These are phyloP conservation scores for Lentithecium fluviatile DNA, from an alignment of 495 filamentous ascomycete species.

Conservation along the genomic window DNA sequence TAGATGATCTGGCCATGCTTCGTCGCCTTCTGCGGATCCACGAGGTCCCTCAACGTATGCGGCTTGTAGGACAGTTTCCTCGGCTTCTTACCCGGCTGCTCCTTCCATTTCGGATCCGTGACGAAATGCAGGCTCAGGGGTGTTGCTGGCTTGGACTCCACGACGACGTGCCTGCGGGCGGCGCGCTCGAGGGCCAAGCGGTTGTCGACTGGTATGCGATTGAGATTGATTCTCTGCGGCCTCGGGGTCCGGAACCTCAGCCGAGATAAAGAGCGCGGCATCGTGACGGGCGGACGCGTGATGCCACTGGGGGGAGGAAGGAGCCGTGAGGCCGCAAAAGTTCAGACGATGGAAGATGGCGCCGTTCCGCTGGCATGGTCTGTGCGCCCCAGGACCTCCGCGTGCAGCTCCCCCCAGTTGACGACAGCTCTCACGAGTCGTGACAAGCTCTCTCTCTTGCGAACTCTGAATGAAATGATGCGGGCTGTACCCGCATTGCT, in stretches of 20 bases:
- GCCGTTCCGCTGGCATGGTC: too few species aligned
- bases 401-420: too few species aligned
- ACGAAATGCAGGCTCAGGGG: not conserved
- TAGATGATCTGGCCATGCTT: slow-evolving; percentile 62
- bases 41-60: not conserved
- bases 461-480: too few species aligned
- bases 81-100: not conserved
- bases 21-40: slow-evolving; percentile 1
- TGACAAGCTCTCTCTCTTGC: too few species aligned
- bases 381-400: too few species aligned
- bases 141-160: not conserved
- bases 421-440: too few species aligned
- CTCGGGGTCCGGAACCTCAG: not conserved
- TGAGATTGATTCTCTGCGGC: not conserved
- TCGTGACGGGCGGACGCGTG: not conserved
- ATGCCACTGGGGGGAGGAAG: slow-evolving; percentile 1
- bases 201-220: not conserved
- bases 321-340: not conserved
- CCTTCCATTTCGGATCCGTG: not conserved
- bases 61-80: not conserved
- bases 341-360: not conserved
- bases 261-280: slow-evolving; percentile 4
- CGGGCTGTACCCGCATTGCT: too few species aligned
- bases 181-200: not conserved
- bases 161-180: not conserved